Evolutionary conservation across 2,329 filamentous ascomycete genomes (phyloP).

Genomic region (Lecanicillium sp.): DNA sequence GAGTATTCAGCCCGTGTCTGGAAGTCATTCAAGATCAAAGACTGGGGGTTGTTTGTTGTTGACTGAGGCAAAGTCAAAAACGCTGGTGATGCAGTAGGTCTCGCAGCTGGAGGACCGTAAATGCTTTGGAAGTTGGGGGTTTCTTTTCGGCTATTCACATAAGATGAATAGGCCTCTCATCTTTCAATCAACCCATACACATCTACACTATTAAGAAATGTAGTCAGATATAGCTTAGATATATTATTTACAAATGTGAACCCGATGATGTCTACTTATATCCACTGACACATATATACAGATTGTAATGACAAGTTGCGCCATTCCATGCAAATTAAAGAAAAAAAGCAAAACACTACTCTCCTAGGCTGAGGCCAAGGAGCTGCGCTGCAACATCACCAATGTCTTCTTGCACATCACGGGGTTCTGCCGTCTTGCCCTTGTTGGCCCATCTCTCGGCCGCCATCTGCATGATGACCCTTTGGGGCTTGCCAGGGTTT

Average conservation of each 20-base stretch:
- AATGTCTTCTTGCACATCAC: constrained; percentile 10
- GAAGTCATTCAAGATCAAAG: constrained; percentile 68
- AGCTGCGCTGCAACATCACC: constrained; percentile 20
- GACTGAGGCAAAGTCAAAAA: too few species aligned
- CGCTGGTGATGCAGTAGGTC: too few species aligned
- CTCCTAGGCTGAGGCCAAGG: constrained; percentile 23
- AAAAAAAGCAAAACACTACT: too few species aligned
- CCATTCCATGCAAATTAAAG: too few species aligned
- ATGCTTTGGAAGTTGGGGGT: too few species aligned
- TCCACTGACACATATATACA: constrained; percentile 9
- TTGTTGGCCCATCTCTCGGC: constrained; percentile 51
- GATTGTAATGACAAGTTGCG: too few species aligned
- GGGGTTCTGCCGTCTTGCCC: constrained; percentile 7
- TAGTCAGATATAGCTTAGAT: neutral
- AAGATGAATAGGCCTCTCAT: too few species aligned
- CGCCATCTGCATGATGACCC: constrained; percentile 63
- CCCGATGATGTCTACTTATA: neutral
- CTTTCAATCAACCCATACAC: too few species aligned
- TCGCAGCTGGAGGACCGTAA: too few species aligned
- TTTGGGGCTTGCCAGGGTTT: constrained; percentile 53
- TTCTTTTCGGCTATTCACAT: too few species aligned
- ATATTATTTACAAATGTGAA: constrained; percentile 11
- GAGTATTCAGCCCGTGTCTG: constrained; percentile 64
- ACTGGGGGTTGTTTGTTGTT: constrained; percentile 66
- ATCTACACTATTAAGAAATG: too few species aligned